Evolutionary conservation across 495 filamentous ascomycete species (phyloP), one percentile per base, ranked within the genome.

Genomic region (Letharia lupina): DNA sequence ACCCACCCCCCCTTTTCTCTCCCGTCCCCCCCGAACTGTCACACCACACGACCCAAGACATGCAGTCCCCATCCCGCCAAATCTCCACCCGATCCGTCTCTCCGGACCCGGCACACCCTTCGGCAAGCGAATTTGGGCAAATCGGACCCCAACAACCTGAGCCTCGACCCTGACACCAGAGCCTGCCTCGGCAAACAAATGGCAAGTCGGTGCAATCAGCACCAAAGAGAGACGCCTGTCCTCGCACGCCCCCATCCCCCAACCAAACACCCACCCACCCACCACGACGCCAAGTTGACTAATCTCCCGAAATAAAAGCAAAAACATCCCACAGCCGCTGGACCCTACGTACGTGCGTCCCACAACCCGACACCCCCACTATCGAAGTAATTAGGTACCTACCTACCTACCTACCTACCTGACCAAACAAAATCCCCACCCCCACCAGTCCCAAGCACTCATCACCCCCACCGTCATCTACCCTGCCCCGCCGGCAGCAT

Each of bases 391-490:
- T 28, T 28, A 28, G 0, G 23, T 28, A 28, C 23, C 23, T 28
- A 28, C 23, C 23, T 28, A 28, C 23, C 23, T 28, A 28, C 23
- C 23, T 28, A 28, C 23, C 23, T 28, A 28, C 23, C 23, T 28
- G 23, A 28, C 23, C 23, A 28, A 28, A 28, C 23, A 28, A 28
- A 28, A 28, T 28, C 23, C 20, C 61, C 20, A 28, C 73, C 23
- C 23, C 23, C 23, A 28, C 23, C 23, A 96, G 90, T 91, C 91
- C 72, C 93, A 96, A 81, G 91, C 91, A 70, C 88, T 96, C 80
- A 86, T 86, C 70, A 91, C 91, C 64, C 86, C 90, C 64, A 83
- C 83, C 60, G 82, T 87, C 70, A 88, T 97, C 80, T 98, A 90
- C 87, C 70, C 82, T 96, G 20, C 78, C 94, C 65, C 75, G 23